phyloP scores from a whole-genome alignment of 2,329 filamentous ascomycete species.

The Hymenoscyphus fraxineus region DNA sequence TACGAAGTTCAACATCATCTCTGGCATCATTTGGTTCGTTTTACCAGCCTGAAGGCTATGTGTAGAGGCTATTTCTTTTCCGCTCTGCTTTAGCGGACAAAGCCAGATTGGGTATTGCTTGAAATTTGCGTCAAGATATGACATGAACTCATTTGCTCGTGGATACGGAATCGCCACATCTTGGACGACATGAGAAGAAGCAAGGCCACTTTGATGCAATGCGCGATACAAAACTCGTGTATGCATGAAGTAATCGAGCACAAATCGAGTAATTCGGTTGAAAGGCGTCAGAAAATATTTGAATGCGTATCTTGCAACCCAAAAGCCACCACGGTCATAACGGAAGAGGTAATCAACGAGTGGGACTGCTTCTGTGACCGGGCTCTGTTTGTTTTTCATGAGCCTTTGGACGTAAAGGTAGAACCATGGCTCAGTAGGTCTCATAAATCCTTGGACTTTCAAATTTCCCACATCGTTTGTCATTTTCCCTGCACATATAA shows the following conservation, averaged over 20 bases:
- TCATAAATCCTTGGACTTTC: constrained; percentile 45
- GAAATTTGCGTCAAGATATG: constrained; percentile 43
- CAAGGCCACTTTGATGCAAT: constrained; percentile 53
- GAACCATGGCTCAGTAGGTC: constrained; percentile 58
- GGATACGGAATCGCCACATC: constrained; percentile 56
- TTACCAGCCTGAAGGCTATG: constrained; percentile 20
- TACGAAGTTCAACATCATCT: constrained; percentile 55
- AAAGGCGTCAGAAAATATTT: constrained; percentile 57
- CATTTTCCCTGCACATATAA: constrained; percentile 51
- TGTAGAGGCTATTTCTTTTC: constrained; percentile 20
- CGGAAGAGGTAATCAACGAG: constrained; percentile 54
- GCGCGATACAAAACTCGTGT: constrained; percentile 60
- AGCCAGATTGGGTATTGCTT: constrained; percentile 46
- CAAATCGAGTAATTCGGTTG: constrained; percentile 52
- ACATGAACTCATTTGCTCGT: constrained; percentile 46
- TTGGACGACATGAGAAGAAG: constrained; percentile 56
- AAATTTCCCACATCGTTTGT: constrained; percentile 34
- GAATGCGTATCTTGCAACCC: constrained; percentile 61
- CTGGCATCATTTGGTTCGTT: constrained; percentile 34
- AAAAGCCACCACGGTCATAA: constrained; percentile 63
- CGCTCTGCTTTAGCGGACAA: constrained; percentile 45
- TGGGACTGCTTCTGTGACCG: constrained; percentile 37
- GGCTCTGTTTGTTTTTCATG: constrained; percentile 17
- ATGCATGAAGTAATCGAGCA: constrained; percentile 57
- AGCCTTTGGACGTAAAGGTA: constrained; percentile 52